Evolutionary conservation across 2,329 filamentous ascomycete species (phyloP), one percentile per base, ranked within the genome.

Genomic region (Hypoxylon sp.): DNA sequence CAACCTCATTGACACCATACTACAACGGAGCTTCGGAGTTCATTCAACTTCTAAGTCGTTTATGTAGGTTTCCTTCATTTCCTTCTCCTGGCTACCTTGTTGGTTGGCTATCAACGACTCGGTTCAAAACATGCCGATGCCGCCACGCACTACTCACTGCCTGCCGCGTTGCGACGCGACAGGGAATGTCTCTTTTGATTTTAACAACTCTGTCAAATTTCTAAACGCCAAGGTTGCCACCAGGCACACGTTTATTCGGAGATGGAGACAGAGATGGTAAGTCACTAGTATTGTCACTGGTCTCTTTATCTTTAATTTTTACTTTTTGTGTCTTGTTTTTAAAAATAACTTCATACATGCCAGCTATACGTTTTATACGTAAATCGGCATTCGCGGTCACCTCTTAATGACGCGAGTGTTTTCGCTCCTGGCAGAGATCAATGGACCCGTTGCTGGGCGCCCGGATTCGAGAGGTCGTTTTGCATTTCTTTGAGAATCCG

Each of bases 381-480:
- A 75, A 81, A 85, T 86, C 83, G 84, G 82, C 84, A 82, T 84
- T 81, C 82, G 82, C 77, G 70, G 80, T 79, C 81, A 72, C 76
- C 74, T 78, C 74, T 44, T 10, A 80, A 85, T 83, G 83, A 78
- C 82, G 77, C 82, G 81, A 79, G 81, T 84, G 83, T 87, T 84
- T 86, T 86, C 84, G 83, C 83, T 77, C 79, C 84, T 87, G 85
- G 85, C 85, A 85, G 79, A 86, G 82, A 86, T 78, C 33, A 76
- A 75, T 78, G 65, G 70, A 81, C 85, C 85, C 84, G 80, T 85
- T 86, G 84, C 85, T 87, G 84, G 84, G 84, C 84, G 83, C 84
- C 83, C 82, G 81, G 79, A 77, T 83, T 85, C 78, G 81, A 87
- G 84, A 84, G 77, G 80, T 84, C 85, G 84, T 86, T 81, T 84